These are phyloP conservation scores for Ogataea salicorniae DNA, from an alignment of 805 yeast species.

Conservation along the genomic window DNA sequence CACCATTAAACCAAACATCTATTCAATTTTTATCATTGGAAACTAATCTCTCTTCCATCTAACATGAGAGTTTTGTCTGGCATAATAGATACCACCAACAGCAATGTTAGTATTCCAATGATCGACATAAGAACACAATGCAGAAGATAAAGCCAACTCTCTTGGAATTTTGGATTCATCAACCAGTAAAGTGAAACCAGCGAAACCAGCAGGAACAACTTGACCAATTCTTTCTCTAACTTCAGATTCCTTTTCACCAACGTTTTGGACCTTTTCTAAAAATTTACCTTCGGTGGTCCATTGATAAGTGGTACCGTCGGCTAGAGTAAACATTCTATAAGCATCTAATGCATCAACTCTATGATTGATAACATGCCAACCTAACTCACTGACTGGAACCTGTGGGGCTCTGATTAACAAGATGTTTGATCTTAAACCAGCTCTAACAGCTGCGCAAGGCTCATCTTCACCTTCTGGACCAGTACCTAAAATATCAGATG, in stretches of 20 bases:
- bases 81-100: slow-evolving; percentile 61
- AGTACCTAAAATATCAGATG: slow-evolving; percentile 34
- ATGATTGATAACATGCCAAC: slow-evolving; percentile 59
- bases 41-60: slow-evolving; percentile 51
- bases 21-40: neutral
- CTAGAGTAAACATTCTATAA: slow-evolving; percentile 54
- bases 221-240: slow-evolving; percentile 59
- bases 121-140: slow-evolving; percentile 56
- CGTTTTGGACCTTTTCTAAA: slow-evolving; percentile 51
- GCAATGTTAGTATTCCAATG: slow-evolving; percentile 61
- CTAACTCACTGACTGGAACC: slow-evolving; percentile 49
- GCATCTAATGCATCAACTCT: slow-evolving; percentile 57
- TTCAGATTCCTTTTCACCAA: slow-evolving; percentile 62
- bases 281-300: slow-evolving; percentile 60
- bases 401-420: slow-evolving; percentile 47
- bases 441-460: slow-evolving; percentile 54
- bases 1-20: too few relatives aligned
- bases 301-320: slow-evolving; percentile 58
- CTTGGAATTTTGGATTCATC: slow-evolving; percentile 52
- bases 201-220: slow-evolving; percentile 46
- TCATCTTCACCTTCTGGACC: slow-evolving; percentile 47
- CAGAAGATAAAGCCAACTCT: slow-evolving; percentile 55
- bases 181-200: slow-evolving; percentile 50
- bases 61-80: slow-evolving; percentile 44
- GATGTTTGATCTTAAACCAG: slow-evolving; percentile 57